phyloP scores from a whole-genome alignment of 2,329 filamentous ascomycete species.

The Fusarium buxicola region DNA sequence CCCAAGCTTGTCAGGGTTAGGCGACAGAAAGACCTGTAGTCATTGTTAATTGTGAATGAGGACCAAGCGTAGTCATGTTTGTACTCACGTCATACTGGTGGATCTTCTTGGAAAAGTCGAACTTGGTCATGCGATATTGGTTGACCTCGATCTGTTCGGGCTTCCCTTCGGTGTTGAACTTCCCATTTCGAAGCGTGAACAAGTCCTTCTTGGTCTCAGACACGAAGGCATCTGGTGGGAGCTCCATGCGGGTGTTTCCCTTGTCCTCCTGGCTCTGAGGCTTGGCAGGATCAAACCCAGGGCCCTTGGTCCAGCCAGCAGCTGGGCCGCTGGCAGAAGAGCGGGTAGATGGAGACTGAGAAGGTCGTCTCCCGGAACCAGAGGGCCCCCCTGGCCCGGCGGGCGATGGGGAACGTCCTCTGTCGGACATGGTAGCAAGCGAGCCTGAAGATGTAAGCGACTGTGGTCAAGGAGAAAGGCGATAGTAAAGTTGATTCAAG shows the following conservation, averaged over 20 bases:
- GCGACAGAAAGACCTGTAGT: conserved; percentile 72
- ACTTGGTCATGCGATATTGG: conserved; percentile 74
- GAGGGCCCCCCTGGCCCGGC: conserved; percentile 31
- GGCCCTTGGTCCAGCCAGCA: conserved; percentile 43
- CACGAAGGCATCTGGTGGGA: conserved; percentile 68
- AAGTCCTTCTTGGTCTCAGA: conserved; percentile 49
- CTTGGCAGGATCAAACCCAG: conserved; percentile 60
- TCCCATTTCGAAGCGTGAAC: conserved; percentile 51
- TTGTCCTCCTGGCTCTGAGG: conserved; percentile 48
- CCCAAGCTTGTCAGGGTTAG: conserved; percentile 69
- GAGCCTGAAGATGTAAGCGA: conserved; percentile 14
- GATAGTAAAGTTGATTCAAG: conserved; percentile 1
- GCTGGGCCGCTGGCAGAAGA: conserved; percentile 31
- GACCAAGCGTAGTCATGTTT: background rate
- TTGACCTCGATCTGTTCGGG: conserved; percentile 73
- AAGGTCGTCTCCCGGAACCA: conserved; percentile 29
- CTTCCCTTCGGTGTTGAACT: conserved; percentile 69
- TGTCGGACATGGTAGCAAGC: conserved; percentile 48
- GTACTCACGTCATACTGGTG: conserved; percentile 86
- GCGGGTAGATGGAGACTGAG: conserved; percentile 36
- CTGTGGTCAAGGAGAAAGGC: background rate
- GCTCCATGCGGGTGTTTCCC: conserved; percentile 63
- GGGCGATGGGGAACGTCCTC: conserved; percentile 46
- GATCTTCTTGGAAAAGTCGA: conserved; percentile 69
- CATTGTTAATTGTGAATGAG: conserved; percentile 17